Percentiles rank a stretch among this genome's conserved stretches.
Conservation (phyloP, 371 early-diverging fungal species). For the Saksenaea oblongispora region DNA sequence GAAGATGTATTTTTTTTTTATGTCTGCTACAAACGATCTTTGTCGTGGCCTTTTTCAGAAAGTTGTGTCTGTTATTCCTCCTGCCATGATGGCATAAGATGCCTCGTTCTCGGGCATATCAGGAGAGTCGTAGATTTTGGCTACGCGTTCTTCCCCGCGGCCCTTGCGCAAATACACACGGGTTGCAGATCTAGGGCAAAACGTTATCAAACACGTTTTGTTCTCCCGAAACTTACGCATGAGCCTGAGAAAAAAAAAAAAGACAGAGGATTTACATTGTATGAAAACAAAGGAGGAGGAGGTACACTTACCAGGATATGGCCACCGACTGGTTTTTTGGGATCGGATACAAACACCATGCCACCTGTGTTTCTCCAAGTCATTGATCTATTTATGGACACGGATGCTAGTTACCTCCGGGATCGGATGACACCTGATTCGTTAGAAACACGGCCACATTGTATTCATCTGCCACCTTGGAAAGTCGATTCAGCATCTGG, state of each 20-base stretch:
- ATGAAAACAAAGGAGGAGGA: background rate
- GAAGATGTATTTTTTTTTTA: background rate
- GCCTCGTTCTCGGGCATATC: conserved; percentile 86
- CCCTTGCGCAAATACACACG: conserved; percentile 86
- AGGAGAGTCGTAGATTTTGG: conserved; percentile 90
- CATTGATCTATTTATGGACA: conserved; percentile 36
- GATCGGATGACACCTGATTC: conserved; percentile 74
- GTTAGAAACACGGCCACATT: conserved; percentile 89
- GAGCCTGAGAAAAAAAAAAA: conserved; percentile 30
- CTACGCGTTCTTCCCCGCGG: conserved; percentile 81
- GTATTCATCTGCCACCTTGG: conserved; percentile 85
- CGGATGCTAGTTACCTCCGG: conserved; percentile 56
- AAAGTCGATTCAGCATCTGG: conserved; percentile 75
- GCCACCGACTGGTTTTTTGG: conserved; percentile 87
- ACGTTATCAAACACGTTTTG: background rate
- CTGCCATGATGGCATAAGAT: conserved; percentile 34
- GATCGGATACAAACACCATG: conserved; percentile 81
- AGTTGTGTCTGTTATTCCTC: conserved; percentile 37
- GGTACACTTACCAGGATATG: conserved; percentile 60
- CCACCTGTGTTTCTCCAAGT: conserved; percentile 51
- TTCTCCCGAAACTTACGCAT: conserved; percentile 47
- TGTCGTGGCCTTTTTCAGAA: background rate
- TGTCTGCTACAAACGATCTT: background rate
- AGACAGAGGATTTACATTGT: background rate
- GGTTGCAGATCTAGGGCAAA: conserved; percentile 52